Base-by-base conservation (phyloP, 208 protist species). In the Leishmania lainsoni region DNA sequence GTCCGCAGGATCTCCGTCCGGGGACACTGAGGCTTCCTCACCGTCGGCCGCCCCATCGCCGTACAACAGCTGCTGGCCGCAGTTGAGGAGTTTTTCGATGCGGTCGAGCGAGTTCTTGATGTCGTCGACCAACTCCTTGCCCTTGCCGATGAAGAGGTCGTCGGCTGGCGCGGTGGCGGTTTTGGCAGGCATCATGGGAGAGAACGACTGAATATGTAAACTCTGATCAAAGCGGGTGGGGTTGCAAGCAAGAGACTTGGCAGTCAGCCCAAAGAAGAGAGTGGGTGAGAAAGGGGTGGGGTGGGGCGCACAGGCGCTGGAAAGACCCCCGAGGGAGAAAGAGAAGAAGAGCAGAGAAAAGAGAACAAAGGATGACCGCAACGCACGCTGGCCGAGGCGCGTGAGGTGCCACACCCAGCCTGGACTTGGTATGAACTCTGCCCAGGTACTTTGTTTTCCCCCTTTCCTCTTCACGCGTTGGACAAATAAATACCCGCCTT, bases 41-140 rank as follows among this genome's bases (percentile, higher is more conserved):
- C 66, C 48, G 49, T 76, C 72, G 49, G 29, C 78, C 5, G 74
- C 83, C 2, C 78, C 77, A 49, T 94, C 84, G 42, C 86, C 87
- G 78, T 93, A 91, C 5, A 94, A 78, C 1, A 94, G 56, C 66
- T 91, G 74, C 68, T 92, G 89, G 0, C 88, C 86, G 20, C 81
- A 76, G 74, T 91, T 86, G 61, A 94, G 84, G 8, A 91, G 71
- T 42, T 83, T 70, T 75, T 94, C 89, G 71, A 94, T 92, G 75
- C 87, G 89, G 45, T 88, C 81, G 32, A 94, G 81, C 14, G 91
- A 94, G 49, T 82, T 54, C n/a, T 78, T 74, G 63, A 92, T 88
- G 45, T 91, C 87, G 29, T 91, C 87, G 29, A 87, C 83, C 32
- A 79, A 26, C 16, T 78, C 75, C 26, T 20, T 26, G 52, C 39